Conservation (phyloP, 2,329 filamentous ascomycete genomes). For the Diplodia sapinea region DNA sequence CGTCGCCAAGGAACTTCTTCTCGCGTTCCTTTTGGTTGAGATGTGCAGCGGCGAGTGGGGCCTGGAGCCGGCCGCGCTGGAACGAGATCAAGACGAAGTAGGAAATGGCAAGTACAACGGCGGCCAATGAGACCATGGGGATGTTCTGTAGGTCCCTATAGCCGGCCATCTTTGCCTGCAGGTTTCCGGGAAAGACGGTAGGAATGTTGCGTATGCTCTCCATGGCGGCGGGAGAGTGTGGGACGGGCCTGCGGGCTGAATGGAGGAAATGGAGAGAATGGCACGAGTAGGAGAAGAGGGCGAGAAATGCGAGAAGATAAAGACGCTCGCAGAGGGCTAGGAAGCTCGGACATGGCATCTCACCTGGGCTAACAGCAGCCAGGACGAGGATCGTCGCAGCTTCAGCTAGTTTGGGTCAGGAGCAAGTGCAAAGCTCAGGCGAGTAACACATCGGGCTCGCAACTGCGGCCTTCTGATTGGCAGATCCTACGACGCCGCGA, state of each 20-base stretch:
- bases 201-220: constrained; percentile 28
- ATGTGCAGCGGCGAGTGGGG: constrained; percentile 19
- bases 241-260: too few relatives aligned
- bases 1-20: constrained; percentile 22
- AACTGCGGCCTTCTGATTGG: background rate
- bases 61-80: constrained; percentile 16
- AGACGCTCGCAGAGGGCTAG: background rate
- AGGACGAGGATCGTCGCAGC: constrained; percentile 8
- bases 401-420: background rate
- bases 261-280: background rate
- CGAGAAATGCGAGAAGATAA: background rate
- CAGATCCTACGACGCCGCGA: background rate
- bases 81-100: constrained; percentile 14
- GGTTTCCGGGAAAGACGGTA: constrained; percentile 17
- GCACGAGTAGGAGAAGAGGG: background rate
- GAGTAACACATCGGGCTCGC: background rate
- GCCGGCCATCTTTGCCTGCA: constrained; percentile 16
- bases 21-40: constrained; percentile 22
- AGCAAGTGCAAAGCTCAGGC: constrained; percentile 9
- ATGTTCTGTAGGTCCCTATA: constrained; percentile 18
- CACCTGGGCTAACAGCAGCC: background rate
- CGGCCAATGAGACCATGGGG: background rate
- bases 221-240: background rate
- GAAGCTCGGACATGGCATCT: background rate
- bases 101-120: constrained; percentile 2